Conservation (phyloP, 352 stramenopile genomes). For the Globisporangium acanthophoron region DNA sequence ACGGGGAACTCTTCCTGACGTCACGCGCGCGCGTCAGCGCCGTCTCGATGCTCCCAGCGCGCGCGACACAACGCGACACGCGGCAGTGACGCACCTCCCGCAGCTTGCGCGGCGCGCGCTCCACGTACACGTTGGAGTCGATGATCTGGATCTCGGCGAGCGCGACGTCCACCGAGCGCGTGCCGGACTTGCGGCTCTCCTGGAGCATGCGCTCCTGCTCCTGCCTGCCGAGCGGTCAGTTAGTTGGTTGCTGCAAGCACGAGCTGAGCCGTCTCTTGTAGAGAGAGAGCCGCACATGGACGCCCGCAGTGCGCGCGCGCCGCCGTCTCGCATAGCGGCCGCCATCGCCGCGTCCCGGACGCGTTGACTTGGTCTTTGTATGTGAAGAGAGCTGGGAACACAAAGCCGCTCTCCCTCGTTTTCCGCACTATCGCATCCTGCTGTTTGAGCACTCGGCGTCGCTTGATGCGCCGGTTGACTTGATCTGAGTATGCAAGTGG, state of each 20-base stretch:
- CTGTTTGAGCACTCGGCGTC: not conserved
- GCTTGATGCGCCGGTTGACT: not conserved
- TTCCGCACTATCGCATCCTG: not conserved
- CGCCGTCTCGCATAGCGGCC: not conserved
- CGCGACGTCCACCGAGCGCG: constrained; percentile 60
- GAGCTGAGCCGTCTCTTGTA: not conserved
- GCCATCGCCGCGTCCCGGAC: not conserved
- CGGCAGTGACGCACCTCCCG: constrained; percentile 25
- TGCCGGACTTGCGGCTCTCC: constrained; percentile 56
- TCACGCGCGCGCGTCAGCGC: not conserved
- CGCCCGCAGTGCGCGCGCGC: not conserved
- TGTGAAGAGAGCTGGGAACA: not conserved
- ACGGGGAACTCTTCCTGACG: constrained; percentile 66
- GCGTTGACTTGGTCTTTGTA: not conserved
- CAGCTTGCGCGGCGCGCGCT: constrained; percentile 49
- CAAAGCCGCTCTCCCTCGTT: not conserved
- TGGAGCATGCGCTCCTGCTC: constrained; percentile 36
- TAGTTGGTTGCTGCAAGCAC: not conserved
- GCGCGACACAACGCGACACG: not conserved
- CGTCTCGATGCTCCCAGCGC: not conserved
- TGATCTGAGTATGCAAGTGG: constrained; percentile 27
- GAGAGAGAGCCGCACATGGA: not conserved
- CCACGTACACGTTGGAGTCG: constrained; percentile 65
- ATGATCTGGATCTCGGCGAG: constrained; percentile 73
- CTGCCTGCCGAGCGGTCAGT: constrained; percentile 11